Percentiles rank a stretch among this genome's conserved stretches.
Conservation (phyloP, 345 rosid genomes). For the Hypericum androsaemum region DNA sequence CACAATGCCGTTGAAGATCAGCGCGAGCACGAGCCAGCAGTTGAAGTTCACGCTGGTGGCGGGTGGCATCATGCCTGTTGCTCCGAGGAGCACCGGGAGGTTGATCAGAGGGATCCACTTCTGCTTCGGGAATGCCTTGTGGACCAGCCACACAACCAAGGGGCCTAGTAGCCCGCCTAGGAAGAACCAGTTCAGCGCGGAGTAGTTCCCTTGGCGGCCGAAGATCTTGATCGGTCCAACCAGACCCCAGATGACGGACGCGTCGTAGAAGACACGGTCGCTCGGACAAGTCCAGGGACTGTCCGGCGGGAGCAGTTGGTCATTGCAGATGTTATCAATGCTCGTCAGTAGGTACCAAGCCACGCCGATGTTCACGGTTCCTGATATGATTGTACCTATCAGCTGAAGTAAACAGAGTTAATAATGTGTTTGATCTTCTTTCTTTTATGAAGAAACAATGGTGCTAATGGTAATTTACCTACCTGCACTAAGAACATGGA, state of each 20-base stretch:
- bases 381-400: constrained; percentile 42
- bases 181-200: constrained; percentile 53
- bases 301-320: constrained; percentile 38
- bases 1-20: constrained; percentile 38
- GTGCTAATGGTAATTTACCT: too few species aligned
- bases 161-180: constrained; percentile 46
- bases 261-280: constrained; percentile 49
- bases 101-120: constrained; percentile 43
- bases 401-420: constrained; percentile 10
- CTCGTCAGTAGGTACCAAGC: constrained; percentile 43
- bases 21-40: constrained; percentile 35
- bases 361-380: constrained; percentile 38
- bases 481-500: constrained; percentile 15
- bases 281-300: constrained; percentile 58
- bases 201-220: constrained; percentile 34
- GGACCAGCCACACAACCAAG: constrained; percentile 30
- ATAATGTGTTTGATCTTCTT: too few species aligned
- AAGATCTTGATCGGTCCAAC: constrained; percentile 50
- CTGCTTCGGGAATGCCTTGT: constrained; percentile 32
- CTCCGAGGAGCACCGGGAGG: constrained; percentile 41
- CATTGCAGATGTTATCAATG: constrained; percentile 43
- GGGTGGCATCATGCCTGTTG: constrained; percentile 50
- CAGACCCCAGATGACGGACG: constrained; percentile 52
- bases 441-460: too few species aligned
- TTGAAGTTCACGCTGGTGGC: constrained; percentile 48